A percentile compares a stretch with the other conserved stretches of the same genome.
Conservation (phyloP, 805 yeast species). For the Saturnispora serradocipensis region DNA sequence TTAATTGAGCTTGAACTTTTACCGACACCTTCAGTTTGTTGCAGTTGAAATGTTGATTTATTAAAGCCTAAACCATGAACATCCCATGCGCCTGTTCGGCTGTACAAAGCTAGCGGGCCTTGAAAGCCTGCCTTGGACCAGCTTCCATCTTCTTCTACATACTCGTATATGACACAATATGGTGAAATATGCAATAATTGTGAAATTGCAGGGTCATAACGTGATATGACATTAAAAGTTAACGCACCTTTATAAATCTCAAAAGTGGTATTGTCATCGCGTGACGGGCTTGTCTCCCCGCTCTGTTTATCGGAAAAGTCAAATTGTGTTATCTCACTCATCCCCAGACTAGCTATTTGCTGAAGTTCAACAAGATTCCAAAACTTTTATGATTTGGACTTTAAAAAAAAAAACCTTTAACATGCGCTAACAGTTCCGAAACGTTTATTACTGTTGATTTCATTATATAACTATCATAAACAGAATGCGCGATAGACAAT, state of each 20-base stretch:
- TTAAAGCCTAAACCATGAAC: slow-evolving; percentile 2
- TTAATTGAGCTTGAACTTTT: neutral
- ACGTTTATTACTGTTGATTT: neutral
- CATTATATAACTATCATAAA: slow-evolving; percentile 1
- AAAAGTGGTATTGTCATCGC: slow-evolving; percentile 40
- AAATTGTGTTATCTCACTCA: slow-evolving; percentile 2
- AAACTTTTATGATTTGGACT: neutral
- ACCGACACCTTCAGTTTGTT: neutral
- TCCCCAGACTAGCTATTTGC: neutral
- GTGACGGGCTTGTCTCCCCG: slow-evolving; percentile 9
- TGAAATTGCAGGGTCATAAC: slow-evolving; percentile 65
- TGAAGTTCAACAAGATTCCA: neutral
- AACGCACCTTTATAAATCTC: slow-evolving; percentile 60
- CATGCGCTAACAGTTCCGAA: neutral
- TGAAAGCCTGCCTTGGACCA: slow-evolving; percentile 66
- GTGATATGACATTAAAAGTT: slow-evolving; percentile 65
- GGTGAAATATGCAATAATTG: slow-evolving; percentile 61
- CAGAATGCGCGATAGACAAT: neutral
- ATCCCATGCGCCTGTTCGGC: slow-evolving; percentile 18
- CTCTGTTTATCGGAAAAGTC: neutral
- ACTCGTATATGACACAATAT: slow-evolving; percentile 63
- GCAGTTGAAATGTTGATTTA: slow-evolving; percentile 1
- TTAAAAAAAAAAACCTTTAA: neutral
- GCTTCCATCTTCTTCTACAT: slow-evolving; percentile 40
- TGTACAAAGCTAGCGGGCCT: slow-evolving; percentile 61